A percentile compares a stretch with the other conserved stretches of the same genome.
Conservation (phyloP, 2,329 filamentous ascomycete species). For the Stylonectria norvegica region DNA sequence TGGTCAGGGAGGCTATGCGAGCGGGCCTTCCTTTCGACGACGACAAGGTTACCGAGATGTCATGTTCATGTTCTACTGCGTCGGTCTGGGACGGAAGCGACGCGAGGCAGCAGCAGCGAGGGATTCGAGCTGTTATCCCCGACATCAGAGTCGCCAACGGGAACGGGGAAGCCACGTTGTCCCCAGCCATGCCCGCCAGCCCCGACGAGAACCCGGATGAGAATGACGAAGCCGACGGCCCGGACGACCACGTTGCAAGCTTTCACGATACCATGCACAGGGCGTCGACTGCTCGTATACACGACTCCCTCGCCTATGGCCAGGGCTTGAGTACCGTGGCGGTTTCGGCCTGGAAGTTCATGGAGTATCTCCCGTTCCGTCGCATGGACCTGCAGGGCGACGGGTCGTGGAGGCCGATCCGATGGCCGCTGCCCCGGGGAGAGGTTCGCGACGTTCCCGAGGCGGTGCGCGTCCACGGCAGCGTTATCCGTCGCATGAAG, state of each 20-base stretch:
- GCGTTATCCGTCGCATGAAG: constrained; percentile 69
- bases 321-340: constrained; percentile 54
- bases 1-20: constrained; percentile 56
- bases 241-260: constrained; percentile 19
- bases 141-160: constrained; percentile 29
- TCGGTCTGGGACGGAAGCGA: constrained; percentile 5
- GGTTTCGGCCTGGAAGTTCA: constrained; percentile 68
- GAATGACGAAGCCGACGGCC: constrained; percentile 19
- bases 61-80: constrained; percentile 55
- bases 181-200: constrained; percentile 18
- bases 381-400: constrained; percentile 73
- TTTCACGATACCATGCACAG: constrained; percentile 59
- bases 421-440: constrained; percentile 74
- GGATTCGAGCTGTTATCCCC: constrained; percentile 25
- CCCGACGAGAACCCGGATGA: constrained; percentile 20
- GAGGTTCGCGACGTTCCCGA: constrained; percentile 74
- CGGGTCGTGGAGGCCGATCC: constrained; percentile 74
- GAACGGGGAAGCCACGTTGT: constrained; percentile 15
- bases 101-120: constrained; percentile 2
- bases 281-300: constrained; percentile 55
- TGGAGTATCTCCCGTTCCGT: constrained; percentile 80
- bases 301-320: constrained; percentile 67
- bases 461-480: constrained; percentile 67
- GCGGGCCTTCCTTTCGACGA: constrained; percentile 70
- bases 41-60: constrained; percentile 63